Evolutionary conservation across 352 stramenopile species (phyloP), one percentile per base, ranked within the genome.

Genomic region (Phytophthora vignae): DNA sequence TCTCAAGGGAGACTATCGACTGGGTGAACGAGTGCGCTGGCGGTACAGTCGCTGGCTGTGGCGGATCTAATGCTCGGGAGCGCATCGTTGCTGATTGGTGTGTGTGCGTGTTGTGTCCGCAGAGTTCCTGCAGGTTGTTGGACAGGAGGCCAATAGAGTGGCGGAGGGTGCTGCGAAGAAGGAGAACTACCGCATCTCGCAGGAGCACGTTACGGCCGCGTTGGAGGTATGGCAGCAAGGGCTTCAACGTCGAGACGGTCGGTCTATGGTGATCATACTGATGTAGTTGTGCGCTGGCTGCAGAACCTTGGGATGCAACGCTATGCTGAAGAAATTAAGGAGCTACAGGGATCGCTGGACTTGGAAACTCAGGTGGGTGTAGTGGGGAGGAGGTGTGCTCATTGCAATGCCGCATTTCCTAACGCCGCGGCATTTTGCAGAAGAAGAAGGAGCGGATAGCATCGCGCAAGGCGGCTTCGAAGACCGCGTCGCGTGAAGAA

Each of bases 181-280:
- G 55, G 83, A 94, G 46, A 90, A 90, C 62, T 91, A 92, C 55
- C 87, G 87, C 52, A 84, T 94, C 55, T 78, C 77, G 17, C 44
- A 78, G n/a, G 83, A 91, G 12, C 78, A 93, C 54, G 76, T 92
- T 17, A 67, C 82, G 29, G 55, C 78, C 40, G 85, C 85, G 57
- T 76, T 94, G 25, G 69, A 90, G 77, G 84, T 90, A 49, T 2
- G 6, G 19, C 19, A 22, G 46, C 7, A 4, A 64, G 15, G 2
- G 49, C 12, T 57, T 55, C 8, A 11, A 22, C n/a, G 15, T 50
- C 12, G 15, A 7, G 44, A 22, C 15, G 40, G 22, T 8, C 14
- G n/a, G n/a, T 36, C 27, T 6, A 8, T 64, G 3, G 25, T 38
- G 36, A n/a, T 6, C 36, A n/a, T 17, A 17, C 36, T 44, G 36